Evolutionary conservation across 2,329 filamentous ascomycete genomes (phyloP).

Genomic region (Fusarium clavum): DNA sequence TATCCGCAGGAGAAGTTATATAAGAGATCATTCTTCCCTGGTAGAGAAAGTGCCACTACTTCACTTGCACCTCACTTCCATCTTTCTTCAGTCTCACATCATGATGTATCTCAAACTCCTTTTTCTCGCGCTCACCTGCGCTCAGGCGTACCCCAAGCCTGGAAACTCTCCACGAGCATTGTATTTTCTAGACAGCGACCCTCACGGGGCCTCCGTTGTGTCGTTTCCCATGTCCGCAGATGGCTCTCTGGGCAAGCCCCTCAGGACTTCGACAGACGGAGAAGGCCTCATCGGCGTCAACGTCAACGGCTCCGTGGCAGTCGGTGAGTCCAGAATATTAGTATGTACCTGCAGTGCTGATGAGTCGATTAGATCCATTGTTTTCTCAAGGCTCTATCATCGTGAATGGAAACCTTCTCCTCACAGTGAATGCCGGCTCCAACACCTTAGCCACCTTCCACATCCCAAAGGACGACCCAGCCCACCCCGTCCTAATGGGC

Average conservation of each 20-base stretch:
- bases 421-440: slow-evolving; percentile 14
- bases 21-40: not conserved
- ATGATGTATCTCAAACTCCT: not conserved
- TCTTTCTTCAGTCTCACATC: rapidly evolving
- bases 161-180: not conserved
- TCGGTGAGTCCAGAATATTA: too few species aligned
- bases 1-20: not conserved
- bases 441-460: slow-evolving; percentile 9
- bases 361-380: too few species aligned
- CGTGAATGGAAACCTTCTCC: not conserved
- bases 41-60: too few species aligned
- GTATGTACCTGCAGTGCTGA: too few species aligned
- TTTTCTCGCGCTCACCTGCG: not conserved
- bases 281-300: not conserved
- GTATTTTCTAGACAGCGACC: slow-evolving; percentile 19
- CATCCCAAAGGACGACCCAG: slow-evolving; percentile 2
- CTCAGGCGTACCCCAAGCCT: not conserved
- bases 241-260: not conserved
- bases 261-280: not conserved
- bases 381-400: slow-evolving; percentile 1
- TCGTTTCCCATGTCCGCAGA: not conserved
- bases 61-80: too few species aligned
- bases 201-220: slow-evolving; percentile 10
- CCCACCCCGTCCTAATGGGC: not conserved
- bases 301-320: not conserved